Conservation (phyloP, 768 basidiomycete species). For the Chlorophyllum brunneum region DNA sequence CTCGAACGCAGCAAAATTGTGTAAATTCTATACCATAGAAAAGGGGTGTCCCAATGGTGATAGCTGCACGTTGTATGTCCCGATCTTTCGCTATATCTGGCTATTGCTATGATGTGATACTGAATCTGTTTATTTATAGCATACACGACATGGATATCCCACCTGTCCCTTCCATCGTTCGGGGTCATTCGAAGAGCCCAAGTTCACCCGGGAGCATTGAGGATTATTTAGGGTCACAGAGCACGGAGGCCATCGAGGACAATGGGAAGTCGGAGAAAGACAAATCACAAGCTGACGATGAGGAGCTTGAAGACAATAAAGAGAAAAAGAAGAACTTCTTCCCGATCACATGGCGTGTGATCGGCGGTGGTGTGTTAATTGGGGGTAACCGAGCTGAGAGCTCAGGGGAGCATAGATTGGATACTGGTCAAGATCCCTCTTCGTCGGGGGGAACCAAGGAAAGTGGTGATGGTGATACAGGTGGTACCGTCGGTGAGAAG, state of each 20-base stretch:
- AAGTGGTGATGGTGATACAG: neutral
- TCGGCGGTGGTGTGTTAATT: slow-evolving; percentile 74
- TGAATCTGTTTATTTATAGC: slow-evolving; percentile 25
- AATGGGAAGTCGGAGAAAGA: neutral
- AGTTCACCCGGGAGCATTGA: neutral
- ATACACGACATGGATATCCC: slow-evolving; percentile 36
- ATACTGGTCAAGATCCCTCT: neutral
- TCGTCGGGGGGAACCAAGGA: neutral
- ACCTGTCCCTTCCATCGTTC: slow-evolving; percentile 12
- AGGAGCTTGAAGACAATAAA: slow-evolving; percentile 29
- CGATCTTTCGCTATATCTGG: neutral
- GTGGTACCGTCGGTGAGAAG: neutral
- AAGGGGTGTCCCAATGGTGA: slow-evolving; percentile 50
- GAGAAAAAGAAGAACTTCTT: slow-evolving; percentile 45
- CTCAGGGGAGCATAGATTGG: neutral
- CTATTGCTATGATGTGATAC: neutral
- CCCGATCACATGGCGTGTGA: slow-evolving; percentile 72
- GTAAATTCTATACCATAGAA: slow-evolving; percentile 47
- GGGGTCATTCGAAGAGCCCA: slow-evolving; percentile 3
- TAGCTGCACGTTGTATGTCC: slow-evolving; percentile 56
- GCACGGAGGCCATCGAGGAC: neutral
- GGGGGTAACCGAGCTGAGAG: slow-evolving; percentile 27
- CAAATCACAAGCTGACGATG: slow-evolving; percentile 5
- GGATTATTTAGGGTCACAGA: neutral
- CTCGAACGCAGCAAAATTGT: slow-evolving; percentile 50